These are phyloP conservation scores for Cinnamomum micranthum DNA, from an alignment of 164 flowering plant species.

Conservation along the genomic window DNA sequence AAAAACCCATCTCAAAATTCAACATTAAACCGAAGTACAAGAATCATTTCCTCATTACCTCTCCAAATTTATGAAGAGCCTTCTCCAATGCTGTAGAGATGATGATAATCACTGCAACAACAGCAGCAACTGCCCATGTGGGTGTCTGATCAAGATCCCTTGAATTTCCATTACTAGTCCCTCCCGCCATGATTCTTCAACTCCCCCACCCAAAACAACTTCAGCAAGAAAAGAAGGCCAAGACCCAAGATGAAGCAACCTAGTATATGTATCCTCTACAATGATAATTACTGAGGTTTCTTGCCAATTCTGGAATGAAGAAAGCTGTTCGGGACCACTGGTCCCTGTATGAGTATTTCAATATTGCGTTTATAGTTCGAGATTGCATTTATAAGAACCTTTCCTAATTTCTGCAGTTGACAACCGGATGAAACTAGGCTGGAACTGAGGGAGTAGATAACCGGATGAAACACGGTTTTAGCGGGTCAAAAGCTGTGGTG, in stretches of 20 bases:
- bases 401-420: too few relatives aligned
- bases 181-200: constrained; percentile 36
- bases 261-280: too few relatives aligned
- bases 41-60: constrained; percentile 26
- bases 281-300: too few relatives aligned
- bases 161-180: constrained; percentile 12
- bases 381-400: too few relatives aligned
- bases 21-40: neutral
- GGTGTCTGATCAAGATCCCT: constrained; percentile 79
- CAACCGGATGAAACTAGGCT: neutral
- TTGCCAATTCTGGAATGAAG: neutral
- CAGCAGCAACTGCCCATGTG: constrained; percentile 85
- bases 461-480: neutral
- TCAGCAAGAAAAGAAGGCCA: neutral
- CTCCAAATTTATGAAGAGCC: constrained; percentile 63
- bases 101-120: constrained; percentile 65
- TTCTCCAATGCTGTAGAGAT: constrained; percentile 70
- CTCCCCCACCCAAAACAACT: neutral
- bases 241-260: neutral
- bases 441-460: neutral
- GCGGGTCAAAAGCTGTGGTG: neutral
- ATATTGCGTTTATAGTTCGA: too few relatives aligned
- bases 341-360: too few relatives aligned
- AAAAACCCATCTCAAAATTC: neutral
- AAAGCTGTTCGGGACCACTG: too few relatives aligned